Percentiles rank a stretch among this genome's conserved stretches.
Evolutionary conservation across 208 protist species (phyloP).

Genomic region (Polymyxa betae): DNA sequence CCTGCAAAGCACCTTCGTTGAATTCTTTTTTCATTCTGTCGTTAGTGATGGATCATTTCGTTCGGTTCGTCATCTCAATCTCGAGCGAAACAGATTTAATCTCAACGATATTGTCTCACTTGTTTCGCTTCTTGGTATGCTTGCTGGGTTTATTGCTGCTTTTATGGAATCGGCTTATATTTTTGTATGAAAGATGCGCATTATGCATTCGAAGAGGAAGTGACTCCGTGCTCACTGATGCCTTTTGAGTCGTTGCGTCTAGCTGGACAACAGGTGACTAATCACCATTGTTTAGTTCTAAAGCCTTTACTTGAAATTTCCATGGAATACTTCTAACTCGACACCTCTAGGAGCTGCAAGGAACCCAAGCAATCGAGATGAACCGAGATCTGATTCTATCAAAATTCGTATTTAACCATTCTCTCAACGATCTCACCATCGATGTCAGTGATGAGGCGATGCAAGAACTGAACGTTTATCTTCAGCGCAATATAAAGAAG

Average conservation of each 20-base stretch:
- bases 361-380: neutral
- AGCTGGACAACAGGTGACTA: conserved; percentile 5
- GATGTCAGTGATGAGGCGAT: conserved; percentile 36
- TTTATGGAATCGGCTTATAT: neutral
- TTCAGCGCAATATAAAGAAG: conserved; percentile 31
- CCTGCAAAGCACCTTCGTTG: neutral
- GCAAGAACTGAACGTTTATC: conserved; percentile 17
- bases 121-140: conserved; percentile 16
- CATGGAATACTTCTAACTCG: neutral
- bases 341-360: neutral
- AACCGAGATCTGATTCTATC: conserved; percentile 17
- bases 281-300: no score
- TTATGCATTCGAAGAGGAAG: conserved; percentile 20
- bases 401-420: conserved; percentile 26
- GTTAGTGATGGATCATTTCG: conserved; percentile 5
- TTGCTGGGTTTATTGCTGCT: neutral
- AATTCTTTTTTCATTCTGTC: neutral
- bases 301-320: neutral
- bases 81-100: conserved; percentile 11
- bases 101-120: neutral
- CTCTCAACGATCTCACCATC: neutral
- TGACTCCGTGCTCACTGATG: neutral
- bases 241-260: conserved; percentile 40
- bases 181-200: neutral
- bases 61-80: neutral